phyloP scores from a whole-genome alignment of 2,329 filamentous ascomycete species.

The Dendryphion nanum region DNA sequence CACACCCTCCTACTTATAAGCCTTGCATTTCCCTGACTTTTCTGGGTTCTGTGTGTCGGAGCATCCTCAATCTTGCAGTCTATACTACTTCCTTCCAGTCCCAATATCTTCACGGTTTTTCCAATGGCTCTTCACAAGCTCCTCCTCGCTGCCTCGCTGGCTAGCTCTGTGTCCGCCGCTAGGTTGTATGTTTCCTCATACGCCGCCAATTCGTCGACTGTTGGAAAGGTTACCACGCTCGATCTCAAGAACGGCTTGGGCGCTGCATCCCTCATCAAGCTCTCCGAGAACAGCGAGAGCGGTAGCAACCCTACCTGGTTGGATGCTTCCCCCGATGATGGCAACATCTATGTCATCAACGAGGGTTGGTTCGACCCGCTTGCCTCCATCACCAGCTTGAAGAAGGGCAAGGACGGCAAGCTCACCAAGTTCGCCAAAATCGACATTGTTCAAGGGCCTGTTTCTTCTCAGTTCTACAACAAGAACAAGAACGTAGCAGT shows the following conservation, averaged over 20 bases:
- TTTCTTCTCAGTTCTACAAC: constrained; percentile 44
- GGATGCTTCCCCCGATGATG: constrained; percentile 52
- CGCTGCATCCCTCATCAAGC: constrained; percentile 38
- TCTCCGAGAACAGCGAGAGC: constrained; percentile 50
- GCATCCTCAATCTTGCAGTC: too few species aligned
- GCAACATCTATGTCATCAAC: constrained; percentile 59
- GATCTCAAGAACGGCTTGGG: constrained; percentile 24
- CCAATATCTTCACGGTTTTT: not conserved
- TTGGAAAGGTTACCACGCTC: constrained; percentile 44
- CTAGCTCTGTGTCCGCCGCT: constrained; percentile 13
- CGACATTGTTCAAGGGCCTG: constrained; percentile 39
- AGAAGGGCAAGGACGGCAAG: constrained; percentile 38
- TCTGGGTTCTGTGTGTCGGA: too few species aligned
- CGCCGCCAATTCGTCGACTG: constrained; percentile 10
- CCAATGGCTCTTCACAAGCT: constrained; percentile 16
- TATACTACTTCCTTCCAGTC: too few species aligned
- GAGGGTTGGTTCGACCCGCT: constrained; percentile 53
- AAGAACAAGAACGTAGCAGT: constrained; percentile 40
- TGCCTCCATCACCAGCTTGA: constrained; percentile 45
- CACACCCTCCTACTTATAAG: too few species aligned
- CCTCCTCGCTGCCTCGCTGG: constrained; percentile 18
- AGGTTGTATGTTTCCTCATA: constrained; percentile 48
- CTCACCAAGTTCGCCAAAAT: constrained; percentile 35
- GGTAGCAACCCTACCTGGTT: constrained; percentile 60
- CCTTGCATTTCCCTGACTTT: too few species aligned